Conservation (phyloP, 257 asterid genomes). For the Plantago ovata region DNA sequence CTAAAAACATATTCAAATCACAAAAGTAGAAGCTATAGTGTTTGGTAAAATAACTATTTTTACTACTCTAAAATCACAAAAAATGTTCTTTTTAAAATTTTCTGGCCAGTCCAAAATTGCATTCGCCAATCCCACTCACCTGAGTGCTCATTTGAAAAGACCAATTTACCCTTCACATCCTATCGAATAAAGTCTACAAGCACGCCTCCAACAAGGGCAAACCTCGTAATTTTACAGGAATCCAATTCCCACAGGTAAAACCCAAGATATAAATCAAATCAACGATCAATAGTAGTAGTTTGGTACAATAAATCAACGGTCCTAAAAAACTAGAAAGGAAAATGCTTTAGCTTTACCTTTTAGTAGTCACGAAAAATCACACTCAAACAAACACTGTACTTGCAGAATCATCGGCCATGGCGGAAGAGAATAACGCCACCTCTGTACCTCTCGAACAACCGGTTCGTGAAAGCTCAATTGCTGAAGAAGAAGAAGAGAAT, state of each 20-base stretch:
- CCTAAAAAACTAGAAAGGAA: constrained; percentile 4
- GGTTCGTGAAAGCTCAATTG: constrained; percentile 17
- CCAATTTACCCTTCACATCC: background rate
- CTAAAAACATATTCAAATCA: no score
- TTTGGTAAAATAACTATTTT: no score
- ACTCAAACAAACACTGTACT: constrained; percentile 33
- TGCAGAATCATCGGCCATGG: constrained; percentile 37
- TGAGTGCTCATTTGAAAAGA: no score
- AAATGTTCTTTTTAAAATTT: constrained; percentile 16
- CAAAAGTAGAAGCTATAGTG: no score
- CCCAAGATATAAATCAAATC: background rate
- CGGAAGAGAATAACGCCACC: constrained; percentile 31
- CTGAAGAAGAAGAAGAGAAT: constrained; percentile 19
- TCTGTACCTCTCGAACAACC: constrained; percentile 15
- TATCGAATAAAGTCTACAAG: background rate
- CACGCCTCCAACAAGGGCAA: background rate
- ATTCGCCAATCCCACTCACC: constrained; percentile 23
- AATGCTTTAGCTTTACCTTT: constrained; percentile 22
- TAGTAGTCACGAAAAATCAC: constrained; percentile 35
- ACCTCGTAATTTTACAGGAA: constrained; percentile 16
- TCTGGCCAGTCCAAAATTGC: constrained; percentile 26
- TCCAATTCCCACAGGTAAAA: background rate
- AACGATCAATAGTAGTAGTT: background rate
- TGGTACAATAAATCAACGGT: constrained; percentile 10
- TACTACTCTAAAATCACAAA: no score